These are phyloP conservation scores for Lithospermum erythrorhizon DNA, from an alignment of 257 asterid genomes.

Conservation along the genomic window DNA sequence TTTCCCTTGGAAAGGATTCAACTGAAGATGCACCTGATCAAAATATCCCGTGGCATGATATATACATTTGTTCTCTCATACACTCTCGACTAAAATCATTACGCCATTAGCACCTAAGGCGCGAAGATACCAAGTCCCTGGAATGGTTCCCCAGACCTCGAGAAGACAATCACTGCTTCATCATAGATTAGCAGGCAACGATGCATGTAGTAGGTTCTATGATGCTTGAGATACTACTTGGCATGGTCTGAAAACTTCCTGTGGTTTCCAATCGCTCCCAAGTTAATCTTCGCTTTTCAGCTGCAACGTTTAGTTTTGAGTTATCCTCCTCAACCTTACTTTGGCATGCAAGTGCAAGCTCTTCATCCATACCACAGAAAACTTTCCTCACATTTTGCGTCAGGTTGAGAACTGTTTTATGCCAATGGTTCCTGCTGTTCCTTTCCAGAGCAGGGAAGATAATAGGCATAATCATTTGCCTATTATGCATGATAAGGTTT, in stretches of 20 bases:
- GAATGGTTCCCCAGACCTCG: background rate
- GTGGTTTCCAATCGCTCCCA: slow-evolving; percentile 35
- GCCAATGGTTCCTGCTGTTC: slow-evolving; percentile 36
- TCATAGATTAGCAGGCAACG: slow-evolving; percentile 19
- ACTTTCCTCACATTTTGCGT: slow-evolving; percentile 33
- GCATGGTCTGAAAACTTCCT: slow-evolving; percentile 20
- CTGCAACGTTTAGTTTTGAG: slow-evolving; percentile 18
- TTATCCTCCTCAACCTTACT: slow-evolving; percentile 31
- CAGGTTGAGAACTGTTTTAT: slow-evolving; percentile 31
- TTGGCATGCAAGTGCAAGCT: slow-evolving; percentile 32
- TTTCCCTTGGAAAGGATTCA: background rate
- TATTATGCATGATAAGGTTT: slow-evolving; percentile 25
- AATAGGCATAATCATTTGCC: slow-evolving; percentile 34
- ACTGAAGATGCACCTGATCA: background rate
- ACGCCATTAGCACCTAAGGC: background rate
- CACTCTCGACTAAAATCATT: background rate
- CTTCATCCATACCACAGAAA: slow-evolving; percentile 35
- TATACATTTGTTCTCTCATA: background rate
- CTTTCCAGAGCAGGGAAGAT: slow-evolving; percentile 29
- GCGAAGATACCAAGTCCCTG: slow-evolving; percentile 4
- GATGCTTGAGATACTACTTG: slow-evolving; percentile 19
- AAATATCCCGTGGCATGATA: background rate
- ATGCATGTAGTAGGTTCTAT: slow-evolving; percentile 21
- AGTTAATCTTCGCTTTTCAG: slow-evolving; percentile 30
- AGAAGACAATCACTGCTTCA: background rate